Conservation (phyloP, 1,284 basidiomycete genomes). For the Anthracocystis walkeri region DNA sequence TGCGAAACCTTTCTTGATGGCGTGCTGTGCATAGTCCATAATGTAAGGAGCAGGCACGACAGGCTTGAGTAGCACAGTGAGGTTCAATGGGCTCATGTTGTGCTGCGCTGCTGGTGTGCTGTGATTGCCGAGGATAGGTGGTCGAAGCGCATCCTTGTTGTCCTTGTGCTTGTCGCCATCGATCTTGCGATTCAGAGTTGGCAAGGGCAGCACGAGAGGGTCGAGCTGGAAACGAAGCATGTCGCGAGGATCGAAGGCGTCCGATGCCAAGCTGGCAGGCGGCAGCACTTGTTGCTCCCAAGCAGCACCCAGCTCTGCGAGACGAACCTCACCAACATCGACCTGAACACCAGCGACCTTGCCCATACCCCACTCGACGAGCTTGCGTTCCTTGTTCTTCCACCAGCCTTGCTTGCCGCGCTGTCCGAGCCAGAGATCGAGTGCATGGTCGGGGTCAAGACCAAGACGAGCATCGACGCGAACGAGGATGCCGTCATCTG, state of each 20-base stretch:
- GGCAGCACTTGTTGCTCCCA: conserved; percentile 29
- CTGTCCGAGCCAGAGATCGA: conserved; percentile 61
- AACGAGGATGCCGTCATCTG: conserved; percentile 56
- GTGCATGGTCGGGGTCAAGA: conserved; percentile 58
- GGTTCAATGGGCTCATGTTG: conserved; percentile 57
- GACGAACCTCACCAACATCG: conserved; percentile 55
- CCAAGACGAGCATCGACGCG: conserved; percentile 61
- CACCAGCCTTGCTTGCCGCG: conserved; percentile 49
- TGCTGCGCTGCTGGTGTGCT: conserved; percentile 51
- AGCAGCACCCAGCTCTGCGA: conserved; percentile 47
- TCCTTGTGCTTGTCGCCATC: conserved; percentile 15
- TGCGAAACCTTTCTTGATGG: conserved; percentile 49
- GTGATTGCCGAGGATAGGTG: conserved; percentile 51
- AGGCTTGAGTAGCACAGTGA: conserved; percentile 61
- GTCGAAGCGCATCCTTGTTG: conserved; percentile 23
- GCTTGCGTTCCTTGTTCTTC: conserved; percentile 56
- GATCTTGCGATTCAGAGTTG: conserved; percentile 44
- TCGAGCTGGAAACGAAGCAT: conserved; percentile 63
- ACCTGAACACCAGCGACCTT: conserved; percentile 61
- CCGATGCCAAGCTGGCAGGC: conserved; percentile 2
- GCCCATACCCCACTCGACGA: conserved; percentile 61
- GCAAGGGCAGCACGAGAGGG: conserved; percentile 59
- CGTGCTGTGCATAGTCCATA: conserved; percentile 51
- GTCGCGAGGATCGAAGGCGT: conserved; percentile 38
- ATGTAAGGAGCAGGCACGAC: conserved; percentile 57